Evolutionary conservation across 805 yeast genomes (phyloP).

Genomic region (Zygosaccharomyces bailii): DNA sequence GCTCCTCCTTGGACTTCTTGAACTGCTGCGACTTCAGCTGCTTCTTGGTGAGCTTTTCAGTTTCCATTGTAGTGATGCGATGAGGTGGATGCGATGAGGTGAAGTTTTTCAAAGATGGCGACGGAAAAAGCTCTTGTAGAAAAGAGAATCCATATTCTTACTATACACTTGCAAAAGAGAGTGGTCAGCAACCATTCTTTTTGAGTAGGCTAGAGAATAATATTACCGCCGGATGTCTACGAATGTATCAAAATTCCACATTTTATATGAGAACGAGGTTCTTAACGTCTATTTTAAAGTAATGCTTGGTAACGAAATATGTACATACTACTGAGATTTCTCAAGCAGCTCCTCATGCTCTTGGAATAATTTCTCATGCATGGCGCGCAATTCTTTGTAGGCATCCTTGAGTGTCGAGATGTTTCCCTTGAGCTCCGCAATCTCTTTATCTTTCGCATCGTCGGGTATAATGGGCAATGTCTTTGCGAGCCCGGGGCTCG

Average conservation of each 20-base stretch:
- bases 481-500: conserved; percentile 20
- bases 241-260: too few relatives aligned
- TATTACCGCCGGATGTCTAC: too few relatives aligned
- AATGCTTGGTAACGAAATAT: background rate
- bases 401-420: conserved; percentile 52
- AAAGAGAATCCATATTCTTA: conserved; percentile 6
- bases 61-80: conserved; percentile 16
- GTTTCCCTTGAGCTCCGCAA: conserved; percentile 43
- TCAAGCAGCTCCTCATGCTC: conserved; percentile 44
- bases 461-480: conserved; percentile 3
- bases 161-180: background rate
- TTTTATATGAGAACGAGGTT: too few relatives aligned
- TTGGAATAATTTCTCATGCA: conserved; percentile 55
- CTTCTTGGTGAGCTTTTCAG: conserved; percentile 36
- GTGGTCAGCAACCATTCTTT: too few relatives aligned
- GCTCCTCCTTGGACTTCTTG: conserved; percentile 33
- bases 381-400: conserved; percentile 53
- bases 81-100: conserved; percentile 7
- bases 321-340: conserved; percentile 2
- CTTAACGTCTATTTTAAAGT: background rate
- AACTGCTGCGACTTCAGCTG: conserved; percentile 37
- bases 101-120: conserved; percentile 5
- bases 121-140: background rate
- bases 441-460: conserved; percentile 31
- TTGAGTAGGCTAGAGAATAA: too few relatives aligned